phyloP scores from a whole-genome alignment of 257 asterid species.

The Solanum ahanhuiri region DNA sequence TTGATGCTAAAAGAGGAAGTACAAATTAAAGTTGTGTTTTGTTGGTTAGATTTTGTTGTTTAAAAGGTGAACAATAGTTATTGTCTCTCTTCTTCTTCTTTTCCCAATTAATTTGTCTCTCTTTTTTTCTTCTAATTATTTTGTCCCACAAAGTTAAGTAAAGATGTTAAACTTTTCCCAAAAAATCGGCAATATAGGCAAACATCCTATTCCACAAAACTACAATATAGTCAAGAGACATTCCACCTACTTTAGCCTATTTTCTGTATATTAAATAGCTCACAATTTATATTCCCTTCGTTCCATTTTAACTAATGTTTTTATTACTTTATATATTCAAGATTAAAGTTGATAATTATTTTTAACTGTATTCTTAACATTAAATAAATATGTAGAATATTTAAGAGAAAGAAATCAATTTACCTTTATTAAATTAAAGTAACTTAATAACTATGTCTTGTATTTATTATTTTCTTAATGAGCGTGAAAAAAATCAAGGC shows the following conservation, averaged over 20 bases:
- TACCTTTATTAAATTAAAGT: too few species aligned
- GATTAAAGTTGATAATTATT: too few species aligned
- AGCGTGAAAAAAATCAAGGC: too few species aligned
- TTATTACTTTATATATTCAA: background rate
- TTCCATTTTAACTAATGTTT: background rate
- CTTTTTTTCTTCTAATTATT: background rate
- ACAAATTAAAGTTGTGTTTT: background rate
- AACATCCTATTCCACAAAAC: background rate
- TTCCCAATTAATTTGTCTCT: background rate
- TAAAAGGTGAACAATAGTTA: background rate
- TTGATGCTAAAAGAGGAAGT: background rate
- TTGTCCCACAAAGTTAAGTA: background rate
- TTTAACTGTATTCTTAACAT: background rate
- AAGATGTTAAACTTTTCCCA: background rate
- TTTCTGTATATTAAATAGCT: background rate
- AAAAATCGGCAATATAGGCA: background rate
- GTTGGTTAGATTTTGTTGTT: background rate
- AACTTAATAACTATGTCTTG: background rate
- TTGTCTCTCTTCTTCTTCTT: background rate
- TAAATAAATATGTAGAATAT: background rate
- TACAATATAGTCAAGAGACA: background rate
- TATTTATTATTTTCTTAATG: too few species aligned
- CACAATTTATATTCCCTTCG: background rate
- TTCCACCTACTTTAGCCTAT: background rate
- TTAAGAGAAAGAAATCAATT: background rate